These are phyloP conservation scores for Sphagnum contortum DNA, from an alignment of 225 moss, liverwort and hornwort genomes.

Conservation along the genomic window DNA sequence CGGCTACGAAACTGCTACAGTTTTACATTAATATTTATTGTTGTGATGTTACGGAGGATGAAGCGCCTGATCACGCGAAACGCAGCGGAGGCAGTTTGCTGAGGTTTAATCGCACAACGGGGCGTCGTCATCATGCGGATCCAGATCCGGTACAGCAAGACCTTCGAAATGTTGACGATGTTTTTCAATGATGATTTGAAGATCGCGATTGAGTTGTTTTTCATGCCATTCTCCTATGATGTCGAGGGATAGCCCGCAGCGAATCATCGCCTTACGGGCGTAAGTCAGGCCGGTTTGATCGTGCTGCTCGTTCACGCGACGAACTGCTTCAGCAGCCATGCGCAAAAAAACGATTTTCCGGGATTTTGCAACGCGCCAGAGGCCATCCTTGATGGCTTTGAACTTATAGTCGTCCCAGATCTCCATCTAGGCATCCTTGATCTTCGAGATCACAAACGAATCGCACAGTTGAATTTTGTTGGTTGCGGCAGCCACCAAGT, in stretches of 20 bases:
- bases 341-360: not conserved
- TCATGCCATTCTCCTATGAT: not conserved
- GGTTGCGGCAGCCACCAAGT: conserved; percentile 1
- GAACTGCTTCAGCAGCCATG: conserved; percentile 3
- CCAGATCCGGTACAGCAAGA: too few species aligned
- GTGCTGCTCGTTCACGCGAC: conserved; percentile 1
- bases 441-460: too few species aligned
- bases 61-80: too few species aligned
- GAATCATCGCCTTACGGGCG: conserved; percentile 9
- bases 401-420: conserved; percentile 4
- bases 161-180: not conserved
- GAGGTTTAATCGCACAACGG: too few species aligned
- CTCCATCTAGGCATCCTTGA: conserved; percentile 3
- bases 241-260: conserved; percentile 3
- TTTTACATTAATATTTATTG: too few species aligned
- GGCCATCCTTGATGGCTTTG: not conserved
- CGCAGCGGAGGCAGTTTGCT: too few species aligned
- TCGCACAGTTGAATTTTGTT: not conserved
- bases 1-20: too few species aligned
- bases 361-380: conserved; percentile 1
- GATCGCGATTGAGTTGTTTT: not conserved
- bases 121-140: too few species aligned
- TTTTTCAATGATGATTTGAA: not conserved
- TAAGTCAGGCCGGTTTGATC: conserved; percentile 2
- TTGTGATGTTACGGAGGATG: too few species aligned